phyloP scores from a whole-genome alignment of 495 filamentous ascomycete genomes.

The Chaetomidium leptoderma region DNA sequence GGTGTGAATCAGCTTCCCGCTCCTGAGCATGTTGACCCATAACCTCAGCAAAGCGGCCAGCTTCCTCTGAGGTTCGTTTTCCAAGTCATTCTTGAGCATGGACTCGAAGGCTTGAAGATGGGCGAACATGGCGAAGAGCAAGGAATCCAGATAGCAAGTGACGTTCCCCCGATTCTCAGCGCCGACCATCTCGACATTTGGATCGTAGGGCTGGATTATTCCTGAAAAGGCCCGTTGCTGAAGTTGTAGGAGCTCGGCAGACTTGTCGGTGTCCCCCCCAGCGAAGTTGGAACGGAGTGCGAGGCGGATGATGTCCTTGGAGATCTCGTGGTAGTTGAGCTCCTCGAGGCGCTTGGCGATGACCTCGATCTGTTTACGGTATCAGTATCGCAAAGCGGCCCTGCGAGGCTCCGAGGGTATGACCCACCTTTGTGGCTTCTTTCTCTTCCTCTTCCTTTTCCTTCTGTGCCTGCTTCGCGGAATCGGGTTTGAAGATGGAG shows the following conservation, averaged over 20 bases:
- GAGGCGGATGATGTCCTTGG: conserved; percentile 63
- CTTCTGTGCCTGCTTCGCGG: conserved; percentile 47
- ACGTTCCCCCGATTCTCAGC: conserved; percentile 81
- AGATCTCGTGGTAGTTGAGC: conserved; percentile 50
- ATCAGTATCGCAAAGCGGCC: background rate
- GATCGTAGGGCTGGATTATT: conserved; percentile 67
- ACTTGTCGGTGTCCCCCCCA: conserved; percentile 66
- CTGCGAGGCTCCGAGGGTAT: background rate
- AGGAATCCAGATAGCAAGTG: conserved; percentile 85
- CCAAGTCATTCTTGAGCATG: conserved; percentile 59
- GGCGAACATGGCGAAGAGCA: conserved; percentile 97
- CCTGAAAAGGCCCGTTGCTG: conserved; percentile 77
- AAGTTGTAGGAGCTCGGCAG: conserved; percentile 68
- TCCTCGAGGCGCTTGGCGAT: conserved; percentile 50
- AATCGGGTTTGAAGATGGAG: conserved; percentile 54
- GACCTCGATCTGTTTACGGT: conserved; percentile 48
- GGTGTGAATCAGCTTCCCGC: conserved; percentile 76
- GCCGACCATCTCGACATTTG: conserved; percentile 67
- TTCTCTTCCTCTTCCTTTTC: conserved; percentile 53
- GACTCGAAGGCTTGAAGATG: conserved; percentile 85
- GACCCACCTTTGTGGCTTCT: conserved; percentile 40
- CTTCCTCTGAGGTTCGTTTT: conserved; percentile 66
- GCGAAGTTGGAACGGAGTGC: conserved; percentile 62
- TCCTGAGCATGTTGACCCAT: conserved; percentile 89
- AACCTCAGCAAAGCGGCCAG: conserved; percentile 71